Evolutionary conservation across 306 rosid species (phyloP).

Genomic region (Trifolium repens): DNA sequence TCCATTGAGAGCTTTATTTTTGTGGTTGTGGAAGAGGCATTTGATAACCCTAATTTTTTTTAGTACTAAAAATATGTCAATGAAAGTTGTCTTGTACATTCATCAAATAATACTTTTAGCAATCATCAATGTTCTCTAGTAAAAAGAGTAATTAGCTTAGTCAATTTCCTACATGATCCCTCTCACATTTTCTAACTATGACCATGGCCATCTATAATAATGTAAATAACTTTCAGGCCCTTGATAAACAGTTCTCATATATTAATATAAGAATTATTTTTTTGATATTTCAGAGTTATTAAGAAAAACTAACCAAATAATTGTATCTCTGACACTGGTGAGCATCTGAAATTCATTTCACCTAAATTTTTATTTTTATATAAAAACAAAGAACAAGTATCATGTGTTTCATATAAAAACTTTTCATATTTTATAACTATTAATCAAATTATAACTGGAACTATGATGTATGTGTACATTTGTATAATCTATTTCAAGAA

Average conservation of each 20-base stretch:
- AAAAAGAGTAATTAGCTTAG: neutral
- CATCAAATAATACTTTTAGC: neutral
- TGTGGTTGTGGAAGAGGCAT: conserved; percentile 1
- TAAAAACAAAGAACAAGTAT: too few relatives aligned
- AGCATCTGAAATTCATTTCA: too few relatives aligned
- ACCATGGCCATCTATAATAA: conserved; percentile 8
- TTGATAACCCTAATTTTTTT: neutral
- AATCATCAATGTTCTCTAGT: neutral
- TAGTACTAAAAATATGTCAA: neutral
- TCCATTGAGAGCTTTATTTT: conserved; percentile 9
- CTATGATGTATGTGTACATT: too few relatives aligned
- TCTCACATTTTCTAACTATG: neutral
- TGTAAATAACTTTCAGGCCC: conserved; percentile 6
- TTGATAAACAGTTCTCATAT: neutral
- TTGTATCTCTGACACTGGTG: too few relatives aligned
- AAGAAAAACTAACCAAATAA: too few relatives aligned
- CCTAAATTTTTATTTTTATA: too few relatives aligned
- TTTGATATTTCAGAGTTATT: too few relatives aligned
- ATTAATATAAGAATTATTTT: too few relatives aligned
- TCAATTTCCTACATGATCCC: neutral
- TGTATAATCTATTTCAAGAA: too few relatives aligned
- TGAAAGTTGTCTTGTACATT: neutral
- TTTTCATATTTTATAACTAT: too few relatives aligned
- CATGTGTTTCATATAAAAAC: too few relatives aligned
- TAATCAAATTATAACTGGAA: too few relatives aligned